phyloP scores from a whole-genome alignment of 352 stramenopile genomes.

The Globisporangium sylvaticum region DNA sequence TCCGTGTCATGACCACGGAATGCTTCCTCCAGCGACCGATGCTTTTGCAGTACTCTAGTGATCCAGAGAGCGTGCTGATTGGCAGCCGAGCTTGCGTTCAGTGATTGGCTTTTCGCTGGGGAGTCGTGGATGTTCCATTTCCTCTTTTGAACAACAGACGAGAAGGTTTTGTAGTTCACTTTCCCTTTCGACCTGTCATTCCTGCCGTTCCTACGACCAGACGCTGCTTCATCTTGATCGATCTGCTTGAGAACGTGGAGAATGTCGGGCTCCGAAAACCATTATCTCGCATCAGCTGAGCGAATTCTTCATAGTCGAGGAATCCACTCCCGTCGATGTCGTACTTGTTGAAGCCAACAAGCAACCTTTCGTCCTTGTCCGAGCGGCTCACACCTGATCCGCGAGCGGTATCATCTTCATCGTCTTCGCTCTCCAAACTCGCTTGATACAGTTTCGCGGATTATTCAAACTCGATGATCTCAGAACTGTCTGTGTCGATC shows the following conservation, averaged over 20 bases:
- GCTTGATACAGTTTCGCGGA: constrained; percentile 25
- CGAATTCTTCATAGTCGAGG: constrained; percentile 32
- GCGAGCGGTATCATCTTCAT: neutral
- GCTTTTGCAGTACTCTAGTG: constrained; percentile 26
- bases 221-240: constrained; percentile 12
- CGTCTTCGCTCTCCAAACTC: neutral
- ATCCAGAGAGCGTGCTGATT: constrained; percentile 19
- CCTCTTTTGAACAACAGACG: constrained; percentile 14
- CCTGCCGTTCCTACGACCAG: neutral
- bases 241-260: constrained; percentile 26
- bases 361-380: constrained; percentile 13
- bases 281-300: constrained; percentile 31
- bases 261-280: constrained; percentile 30
- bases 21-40: constrained; percentile 30
- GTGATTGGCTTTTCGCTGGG: neutral
- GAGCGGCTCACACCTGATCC: neutral
- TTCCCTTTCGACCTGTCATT: neutral
- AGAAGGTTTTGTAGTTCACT: constrained; percentile 25
- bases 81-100: neutral
- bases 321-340: constrained; percentile 30
- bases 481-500: constrained; percentile 40
- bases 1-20: constrained; percentile 38
- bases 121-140: constrained; percentile 20
- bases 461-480: constrained; percentile 44
- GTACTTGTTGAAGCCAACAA: constrained; percentile 34